phyloP scores from a whole-genome alignment of 2,329 filamentous ascomycete species.

The Aureobasidium sp. region DNA sequence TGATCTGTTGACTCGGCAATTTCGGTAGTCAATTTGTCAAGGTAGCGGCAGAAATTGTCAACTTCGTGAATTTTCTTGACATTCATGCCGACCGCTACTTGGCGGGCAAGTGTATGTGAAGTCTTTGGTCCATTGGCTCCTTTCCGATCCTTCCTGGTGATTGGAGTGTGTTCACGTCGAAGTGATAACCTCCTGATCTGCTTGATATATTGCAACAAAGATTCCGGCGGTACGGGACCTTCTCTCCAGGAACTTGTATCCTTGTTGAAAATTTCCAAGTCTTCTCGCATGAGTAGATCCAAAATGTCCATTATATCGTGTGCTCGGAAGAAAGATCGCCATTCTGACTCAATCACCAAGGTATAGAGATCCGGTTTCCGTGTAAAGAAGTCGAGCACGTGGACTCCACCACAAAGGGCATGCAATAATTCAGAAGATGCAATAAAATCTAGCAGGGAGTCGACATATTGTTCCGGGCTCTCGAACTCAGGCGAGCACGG shows the following conservation, averaged over 20 bases:
- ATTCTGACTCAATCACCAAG: conserved; percentile 66
- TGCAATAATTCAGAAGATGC: conserved; percentile 69
- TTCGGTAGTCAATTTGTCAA: conserved; percentile 58
- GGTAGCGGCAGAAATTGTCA: conserved; percentile 77
- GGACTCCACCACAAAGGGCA: conserved; percentile 90
- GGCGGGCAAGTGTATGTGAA: conserved; percentile 48
- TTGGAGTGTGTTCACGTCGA: conserved; percentile 48
- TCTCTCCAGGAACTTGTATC: conserved; percentile 34
- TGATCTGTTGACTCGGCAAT: conserved; percentile 39
- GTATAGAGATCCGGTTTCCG: conserved; percentile 76
- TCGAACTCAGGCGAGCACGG: conserved; percentile 62
- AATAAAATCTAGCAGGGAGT: conserved; percentile 68
- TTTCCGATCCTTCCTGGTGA: conserved; percentile 19
- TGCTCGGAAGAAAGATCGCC: conserved; percentile 69
- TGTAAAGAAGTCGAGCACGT: conserved; percentile 94
- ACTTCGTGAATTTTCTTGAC: conserved; percentile 95
- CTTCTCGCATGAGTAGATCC: conserved; percentile 72
- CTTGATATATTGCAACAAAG: conserved; percentile 63
- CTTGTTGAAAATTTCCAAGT: conserved; percentile 46
- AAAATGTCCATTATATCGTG: conserved; percentile 69
- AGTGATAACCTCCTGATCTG: conserved; percentile 65
- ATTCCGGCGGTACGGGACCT: conserved; percentile 42
- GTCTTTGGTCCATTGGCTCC: conserved; percentile 3
- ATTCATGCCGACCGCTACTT: conserved; percentile 85
- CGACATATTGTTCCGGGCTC: conserved; percentile 68